phyloP scores from a whole-genome alignment of 768 basidiomycete genomes.

The Phanerochaete sordida region DNA sequence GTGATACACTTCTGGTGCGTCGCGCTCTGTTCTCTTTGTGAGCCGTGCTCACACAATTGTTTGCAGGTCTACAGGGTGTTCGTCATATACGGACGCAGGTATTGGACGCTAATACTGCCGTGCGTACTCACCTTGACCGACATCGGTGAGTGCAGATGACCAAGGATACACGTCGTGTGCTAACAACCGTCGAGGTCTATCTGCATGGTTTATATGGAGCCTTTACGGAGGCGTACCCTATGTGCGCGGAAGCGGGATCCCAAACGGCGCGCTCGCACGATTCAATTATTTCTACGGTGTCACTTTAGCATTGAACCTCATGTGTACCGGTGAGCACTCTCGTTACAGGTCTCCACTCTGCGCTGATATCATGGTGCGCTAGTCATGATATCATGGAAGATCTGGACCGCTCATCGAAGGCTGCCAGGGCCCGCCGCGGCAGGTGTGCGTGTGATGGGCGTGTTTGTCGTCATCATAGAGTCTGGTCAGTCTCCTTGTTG shows the following conservation, averaged over 20 bases:
- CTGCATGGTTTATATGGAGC: slow-evolving; percentile 17
- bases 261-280: slow-evolving; percentile 11
- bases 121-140: slow-evolving; percentile 24
- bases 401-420: slow-evolving; percentile 21
- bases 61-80: slow-evolving; percentile 26
- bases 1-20: slow-evolving; percentile 26
- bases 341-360: too few species aligned
- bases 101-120: slow-evolving; percentile 15
- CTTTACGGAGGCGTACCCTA: neutral
- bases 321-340: slow-evolving; percentile 25
- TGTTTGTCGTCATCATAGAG: slow-evolving; percentile 18
- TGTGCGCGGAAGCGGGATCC: too few species aligned
- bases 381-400: slow-evolving; percentile 24
- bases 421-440: slow-evolving; percentile 5
- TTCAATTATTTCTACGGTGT: slow-evolving; percentile 22
- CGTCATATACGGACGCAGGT: slow-evolving; percentile 22
- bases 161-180: too few species aligned
- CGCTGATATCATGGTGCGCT: neutral
- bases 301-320: slow-evolving; percentile 22
- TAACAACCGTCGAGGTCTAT: too few species aligned
- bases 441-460: slow-evolving; percentile 6
- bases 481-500: slow-evolving; percentile 11
- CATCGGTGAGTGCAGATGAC: slow-evolving; percentile 11
- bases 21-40: too few species aligned
- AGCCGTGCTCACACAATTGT: slow-evolving; percentile 22